Evolutionary conservation across 108 stramenopile species (phyloP).

Genomic region (Epithemia pelagica): DNA sequence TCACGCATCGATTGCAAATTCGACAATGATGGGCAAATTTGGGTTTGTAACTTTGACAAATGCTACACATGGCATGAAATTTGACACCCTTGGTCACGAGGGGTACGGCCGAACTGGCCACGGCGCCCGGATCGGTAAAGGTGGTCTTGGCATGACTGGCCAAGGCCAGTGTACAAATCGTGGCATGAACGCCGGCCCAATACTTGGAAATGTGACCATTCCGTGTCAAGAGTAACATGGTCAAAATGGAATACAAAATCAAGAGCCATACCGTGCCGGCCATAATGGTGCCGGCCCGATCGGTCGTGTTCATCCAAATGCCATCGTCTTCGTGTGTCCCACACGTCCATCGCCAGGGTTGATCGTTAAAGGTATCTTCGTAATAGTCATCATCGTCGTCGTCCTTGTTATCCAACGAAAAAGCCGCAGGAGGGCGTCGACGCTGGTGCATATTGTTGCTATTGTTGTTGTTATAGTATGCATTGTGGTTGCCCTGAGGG

Average conservation of each 20-base stretch:
- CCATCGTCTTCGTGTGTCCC: conserved; percentile 64
- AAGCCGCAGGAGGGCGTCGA: not conserved
- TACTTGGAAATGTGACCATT: conserved; percentile 39
- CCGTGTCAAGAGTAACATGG: conserved; percentile 54
- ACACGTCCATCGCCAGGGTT: conserved; percentile 54
- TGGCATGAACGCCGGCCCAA: conserved; percentile 41
- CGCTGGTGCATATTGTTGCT: too few species aligned
- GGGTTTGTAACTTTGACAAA: conserved; percentile 93
- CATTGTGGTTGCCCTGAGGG: not conserved
- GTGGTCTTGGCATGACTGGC: conserved; percentile 84
- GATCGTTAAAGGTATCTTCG: conserved; percentile 63
- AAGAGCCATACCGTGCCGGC: conserved; percentile 69
- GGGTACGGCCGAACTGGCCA: conserved; percentile 67
- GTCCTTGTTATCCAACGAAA: not conserved
- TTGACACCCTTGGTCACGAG: conserved; percentile 28
- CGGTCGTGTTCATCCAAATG: conserved; percentile 70
- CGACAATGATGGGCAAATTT: conserved; percentile 89
- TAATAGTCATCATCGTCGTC: conserved; percentile 37
- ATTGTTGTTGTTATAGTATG: not conserved
- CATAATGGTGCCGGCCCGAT: conserved; percentile 76
- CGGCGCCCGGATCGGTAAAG: conserved; percentile 89
- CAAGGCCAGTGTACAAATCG: conserved; percentile 60
- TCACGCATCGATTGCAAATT: conserved; percentile 91
- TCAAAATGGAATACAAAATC: conserved; percentile 51
- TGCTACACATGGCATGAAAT: conserved; percentile 59